phyloP scores from a whole-genome alignment of 345 rosid genomes.

The Aquilaria malaccensis region DNA sequence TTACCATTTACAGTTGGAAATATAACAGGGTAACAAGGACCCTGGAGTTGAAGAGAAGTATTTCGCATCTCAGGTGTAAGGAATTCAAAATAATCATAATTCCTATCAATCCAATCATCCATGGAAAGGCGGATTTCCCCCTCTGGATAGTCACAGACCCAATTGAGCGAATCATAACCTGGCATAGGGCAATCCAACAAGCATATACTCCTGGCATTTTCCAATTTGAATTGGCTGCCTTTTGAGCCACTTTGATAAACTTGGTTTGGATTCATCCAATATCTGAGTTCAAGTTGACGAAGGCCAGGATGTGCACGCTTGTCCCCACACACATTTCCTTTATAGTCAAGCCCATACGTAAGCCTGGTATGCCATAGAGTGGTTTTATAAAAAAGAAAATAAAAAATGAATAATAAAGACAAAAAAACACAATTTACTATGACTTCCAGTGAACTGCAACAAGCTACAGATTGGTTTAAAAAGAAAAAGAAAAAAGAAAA shows the following conservation, averaged over 20 bases:
- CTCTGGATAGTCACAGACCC: slow-evolving; percentile 99
- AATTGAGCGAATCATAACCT: slow-evolving; percentile 64
- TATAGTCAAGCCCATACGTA: slow-evolving; percentile 89
- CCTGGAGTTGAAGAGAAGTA: slow-evolving; percentile 87
- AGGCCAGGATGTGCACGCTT: slow-evolving; percentile 69
- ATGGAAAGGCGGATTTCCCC: slow-evolving; percentile 76
- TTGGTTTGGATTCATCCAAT: slow-evolving; percentile 94
- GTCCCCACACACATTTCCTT: slow-evolving; percentile 96
- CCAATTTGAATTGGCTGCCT: slow-evolving; percentile 61
- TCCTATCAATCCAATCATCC: slow-evolving; percentile 86
- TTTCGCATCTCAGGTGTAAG: slow-evolving; percentile 92
- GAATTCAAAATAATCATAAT: slow-evolving; percentile 85
- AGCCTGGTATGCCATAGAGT: slow-evolving; percentile 48
- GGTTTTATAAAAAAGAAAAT: slow-evolving; percentile 4
- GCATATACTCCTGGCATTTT: slow-evolving; percentile 80
- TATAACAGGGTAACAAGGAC: slow-evolving; percentile 96
- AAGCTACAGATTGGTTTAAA: not conserved
- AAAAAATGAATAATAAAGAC: slow-evolving; percentile 1
- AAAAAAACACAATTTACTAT: not conserved
- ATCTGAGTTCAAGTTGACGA: slow-evolving; percentile 66
- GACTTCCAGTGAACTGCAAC: too few species aligned
- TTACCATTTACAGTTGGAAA: slow-evolving; percentile 89
- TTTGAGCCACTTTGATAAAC: slow-evolving; percentile 91
- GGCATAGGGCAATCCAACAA: slow-evolving; percentile 87
- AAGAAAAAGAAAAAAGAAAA: not conserved